Conservation (phyloP, 2,329 filamentous ascomycete genomes). For the Fusarium sp. region DNA sequence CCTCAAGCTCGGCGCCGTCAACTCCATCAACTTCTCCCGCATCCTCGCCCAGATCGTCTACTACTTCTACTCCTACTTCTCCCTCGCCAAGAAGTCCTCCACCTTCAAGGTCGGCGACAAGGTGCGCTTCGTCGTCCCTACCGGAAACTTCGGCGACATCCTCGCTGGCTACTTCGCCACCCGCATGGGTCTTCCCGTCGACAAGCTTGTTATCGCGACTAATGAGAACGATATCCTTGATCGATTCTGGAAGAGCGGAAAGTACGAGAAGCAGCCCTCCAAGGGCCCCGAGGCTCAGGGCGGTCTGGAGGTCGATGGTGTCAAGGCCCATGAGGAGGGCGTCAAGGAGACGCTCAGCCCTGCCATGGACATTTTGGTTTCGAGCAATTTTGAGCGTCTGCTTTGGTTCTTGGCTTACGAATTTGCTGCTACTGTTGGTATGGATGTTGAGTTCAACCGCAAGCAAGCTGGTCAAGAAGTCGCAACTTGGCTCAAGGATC, state of each 20-base stretch:
- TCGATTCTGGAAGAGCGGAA: slow-evolving; percentile 90
- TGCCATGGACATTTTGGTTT: slow-evolving; percentile 97
- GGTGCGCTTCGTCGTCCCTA: slow-evolving; percentile 88
- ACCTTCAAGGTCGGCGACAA: slow-evolving; percentile 71
- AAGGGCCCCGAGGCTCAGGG: slow-evolving; percentile 65
- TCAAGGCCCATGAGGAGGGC: slow-evolving; percentile 71
- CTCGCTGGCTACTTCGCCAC: slow-evolving; percentile 92
- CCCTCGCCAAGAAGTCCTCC: slow-evolving; percentile 69
- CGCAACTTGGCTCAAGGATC: slow-evolving; percentile 75
- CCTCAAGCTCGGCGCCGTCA: slow-evolving; percentile 89
- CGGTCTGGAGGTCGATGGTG: slow-evolving; percentile 70
- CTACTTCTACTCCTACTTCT: slow-evolving; percentile 96
- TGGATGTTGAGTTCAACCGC: slow-evolving; percentile 72
- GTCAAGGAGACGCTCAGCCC: slow-evolving; percentile 93
- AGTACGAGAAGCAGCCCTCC: slow-evolving; percentile 84
- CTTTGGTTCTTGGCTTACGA: slow-evolving; percentile 91
- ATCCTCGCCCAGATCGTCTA: slow-evolving; percentile 97
- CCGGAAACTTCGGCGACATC: slow-evolving; percentile 95
- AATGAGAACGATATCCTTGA: slow-evolving; percentile 98
- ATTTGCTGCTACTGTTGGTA: slow-evolving; percentile 65
- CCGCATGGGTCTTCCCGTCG: slow-evolving; percentile 85
- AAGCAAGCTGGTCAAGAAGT: slow-evolving; percentile 80
- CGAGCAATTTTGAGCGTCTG: slow-evolving; percentile 94
- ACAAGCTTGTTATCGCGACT: slow-evolving; percentile 90
- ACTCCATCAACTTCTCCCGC: slow-evolving; percentile 95